A percentile compares a stretch with the other conserved stretches of the same genome.
These are phyloP conservation scores for Oryza nivara DNA, from an alignment of 176 grass and related monocot species.

Conservation along the genomic window DNA sequence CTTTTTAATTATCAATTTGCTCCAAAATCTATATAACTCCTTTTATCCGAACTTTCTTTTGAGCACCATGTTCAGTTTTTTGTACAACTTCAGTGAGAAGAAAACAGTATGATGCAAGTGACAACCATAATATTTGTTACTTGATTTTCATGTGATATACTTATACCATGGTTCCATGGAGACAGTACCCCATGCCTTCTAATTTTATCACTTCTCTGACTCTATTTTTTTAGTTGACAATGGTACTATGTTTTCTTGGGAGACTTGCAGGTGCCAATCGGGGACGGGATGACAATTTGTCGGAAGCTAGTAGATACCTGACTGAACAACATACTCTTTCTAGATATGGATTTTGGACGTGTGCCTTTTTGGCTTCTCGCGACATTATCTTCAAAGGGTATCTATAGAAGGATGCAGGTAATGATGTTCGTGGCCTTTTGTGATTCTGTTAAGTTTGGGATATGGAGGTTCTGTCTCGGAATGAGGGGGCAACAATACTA, in stretches of 20 bases:
- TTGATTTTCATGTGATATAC: background rate
- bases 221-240: background rate
- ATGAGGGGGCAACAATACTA: too few species aligned
- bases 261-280: slow-evolving; percentile 73
- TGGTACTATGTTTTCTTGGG: slow-evolving; percentile 20
- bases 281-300: slow-evolving; percentile 98
- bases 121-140: background rate
- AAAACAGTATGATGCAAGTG: background rate
- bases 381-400: too few species aligned
- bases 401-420: too few species aligned
- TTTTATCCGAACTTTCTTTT: background rate
- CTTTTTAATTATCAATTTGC: background rate
- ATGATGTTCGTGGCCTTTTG: too few species aligned
- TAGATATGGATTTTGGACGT: background rate
- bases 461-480: too few species aligned
- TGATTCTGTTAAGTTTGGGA: too few species aligned
- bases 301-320: slow-evolving; percentile 63
- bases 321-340: slow-evolving; percentile 10
- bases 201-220: background rate
- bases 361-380: too few species aligned
- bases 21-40: background rate
- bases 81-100: background rate
- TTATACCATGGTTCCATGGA: background rate
- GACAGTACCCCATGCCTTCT: background rate
- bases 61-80: background rate